Conservation (phyloP, 495 filamentous ascomycete genomes). For the Viridothelium virens region DNA sequence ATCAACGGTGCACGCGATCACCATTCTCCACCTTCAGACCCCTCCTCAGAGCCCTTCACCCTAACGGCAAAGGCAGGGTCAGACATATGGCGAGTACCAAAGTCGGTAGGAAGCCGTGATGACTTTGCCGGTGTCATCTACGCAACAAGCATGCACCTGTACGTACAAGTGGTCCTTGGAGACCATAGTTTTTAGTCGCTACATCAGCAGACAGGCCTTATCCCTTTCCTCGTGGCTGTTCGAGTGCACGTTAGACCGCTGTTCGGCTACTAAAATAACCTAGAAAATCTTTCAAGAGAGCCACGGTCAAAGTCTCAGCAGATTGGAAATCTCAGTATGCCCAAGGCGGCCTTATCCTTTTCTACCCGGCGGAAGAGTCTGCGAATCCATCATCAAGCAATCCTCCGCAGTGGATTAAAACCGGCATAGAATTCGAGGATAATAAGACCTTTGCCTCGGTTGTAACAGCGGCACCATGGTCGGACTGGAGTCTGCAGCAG, state of each 20-base stretch:
- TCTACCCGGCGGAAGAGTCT: neutral
- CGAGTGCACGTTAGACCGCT: neutral
- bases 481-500: neutral
- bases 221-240: neutral
- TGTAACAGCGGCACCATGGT: neutral
- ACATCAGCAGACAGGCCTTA: neutral
- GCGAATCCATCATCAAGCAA: neutral
- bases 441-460: neutral
- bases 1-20: neutral
- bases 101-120: neutral
- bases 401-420: neutral
- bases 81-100: neutral
- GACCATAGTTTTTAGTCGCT: neutral
- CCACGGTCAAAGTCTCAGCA: neutral
- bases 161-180: neutral
- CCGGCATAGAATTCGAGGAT: constrained; percentile 1
- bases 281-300: neutral
- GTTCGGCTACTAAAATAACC: neutral
- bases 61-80: constrained; percentile 1
- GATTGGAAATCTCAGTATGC: constrained; percentile 7
- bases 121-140: neutral
- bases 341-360: neutral
- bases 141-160: neutral
- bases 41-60: neutral
- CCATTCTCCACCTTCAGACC: neutral